Base-by-base conservation (phyloP, 2,329 filamentous ascomycete genomes). In the Pyrenophora teres region DNA sequence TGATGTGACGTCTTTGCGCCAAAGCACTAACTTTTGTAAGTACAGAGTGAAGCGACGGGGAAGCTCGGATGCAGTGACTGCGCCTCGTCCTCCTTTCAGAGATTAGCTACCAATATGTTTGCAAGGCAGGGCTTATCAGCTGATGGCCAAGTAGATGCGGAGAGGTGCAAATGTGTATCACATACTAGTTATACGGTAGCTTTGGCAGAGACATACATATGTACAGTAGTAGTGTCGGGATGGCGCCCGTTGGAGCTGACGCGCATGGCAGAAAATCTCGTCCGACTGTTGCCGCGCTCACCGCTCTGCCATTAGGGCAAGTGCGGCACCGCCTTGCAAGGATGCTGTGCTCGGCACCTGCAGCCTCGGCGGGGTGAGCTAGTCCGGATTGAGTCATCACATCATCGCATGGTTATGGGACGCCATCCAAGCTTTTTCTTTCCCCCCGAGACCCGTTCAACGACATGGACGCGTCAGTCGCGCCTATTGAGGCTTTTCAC, bases 341-440 rank as follows among this genome's bases (percentile, higher is more conserved):
- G 50, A 40, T 36, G 7, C 23, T 37, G 16, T 33, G 46, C 43
- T 49, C 59, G 50, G 46, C 51, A 32, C 6, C 21, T 40, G 43
- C 50, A 43, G 40, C 30, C 33, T 32, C 25, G 38, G 57, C 50
- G 57, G 57, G 60, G 59, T 54, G 33, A 13, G 27, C 54, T 60
- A 57, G 52, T 6, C 40, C 50, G 16, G 15, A 45, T 39, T 10
- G 30, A 16, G 31, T 23, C 35, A 53, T 55, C 48, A 44, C 52
- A 51, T 56, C 59, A 59, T 57, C 54, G 52, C 37, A 37, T 45
- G 13, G n/a, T 54, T 57, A 52, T 54, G 38, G 46, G 40, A 39
- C 47, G 40, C 33, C 27, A 30, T 30, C 27, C 9, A 30, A 30
- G 27, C 41, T 41, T 42, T 46, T 52, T 52, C 35, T 42, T n/a